phyloP scores from a whole-genome alignment of 2,329 filamentous ascomycete species.

The Aspergillus alliaceus region DNA sequence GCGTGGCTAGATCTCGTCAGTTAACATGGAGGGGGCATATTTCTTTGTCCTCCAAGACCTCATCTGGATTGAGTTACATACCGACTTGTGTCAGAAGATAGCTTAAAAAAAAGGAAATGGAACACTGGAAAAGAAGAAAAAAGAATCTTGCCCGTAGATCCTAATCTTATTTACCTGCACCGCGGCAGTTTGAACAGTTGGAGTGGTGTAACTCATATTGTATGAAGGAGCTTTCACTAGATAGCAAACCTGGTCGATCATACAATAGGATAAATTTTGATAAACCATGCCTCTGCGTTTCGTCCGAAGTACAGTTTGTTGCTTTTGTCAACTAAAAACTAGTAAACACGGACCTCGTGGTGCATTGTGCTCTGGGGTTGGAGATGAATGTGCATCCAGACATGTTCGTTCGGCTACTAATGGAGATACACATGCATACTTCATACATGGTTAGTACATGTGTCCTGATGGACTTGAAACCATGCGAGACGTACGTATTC shows the following conservation, averaged over 20 bases:
- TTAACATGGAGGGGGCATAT: not conserved
- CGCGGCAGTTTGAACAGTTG: not conserved
- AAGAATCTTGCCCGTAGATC: conserved; percentile 1
- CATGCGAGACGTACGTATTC: not conserved
- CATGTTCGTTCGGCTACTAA: not conserved
- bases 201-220: not conserved
- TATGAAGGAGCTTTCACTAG: not conserved
- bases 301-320: not conserved
- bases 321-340: conserved; percentile 2
- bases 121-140: not conserved
- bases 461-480: not conserved
- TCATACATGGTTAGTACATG: not conserved
- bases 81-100: not conserved
- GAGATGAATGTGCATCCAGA: not conserved
- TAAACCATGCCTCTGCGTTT: not conserved
- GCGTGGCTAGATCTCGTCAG: conserved; percentile 4
- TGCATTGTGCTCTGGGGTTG: conserved; percentile 13
- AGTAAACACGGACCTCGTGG: conserved; percentile 16
- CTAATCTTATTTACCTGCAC: conserved; percentile 3
- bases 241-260: conserved; percentile 1
- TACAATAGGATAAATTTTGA: not conserved
- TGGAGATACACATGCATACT: conserved; percentile 10
- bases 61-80: not conserved
- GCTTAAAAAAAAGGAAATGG: not conserved
- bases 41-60: not conserved